Conservation (phyloP, 306 rosid species). For the Macrotyloma uniflorum region DNA sequence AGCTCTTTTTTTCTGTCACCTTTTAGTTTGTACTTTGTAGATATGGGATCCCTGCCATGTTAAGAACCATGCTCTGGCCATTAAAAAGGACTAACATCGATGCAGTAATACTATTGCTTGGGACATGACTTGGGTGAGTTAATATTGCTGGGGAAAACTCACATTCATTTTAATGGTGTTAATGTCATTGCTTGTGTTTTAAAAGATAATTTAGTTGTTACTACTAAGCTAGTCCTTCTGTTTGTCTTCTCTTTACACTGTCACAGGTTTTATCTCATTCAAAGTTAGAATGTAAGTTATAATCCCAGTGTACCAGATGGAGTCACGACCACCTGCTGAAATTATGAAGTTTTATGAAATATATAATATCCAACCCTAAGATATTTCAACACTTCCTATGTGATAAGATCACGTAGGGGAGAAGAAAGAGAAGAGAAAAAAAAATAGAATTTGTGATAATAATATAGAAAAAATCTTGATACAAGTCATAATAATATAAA, state of each 20-base stretch:
- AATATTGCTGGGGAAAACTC: too few relatives aligned
- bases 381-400: too few relatives aligned
- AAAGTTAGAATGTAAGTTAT: slow-evolving; percentile 88
- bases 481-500: too few relatives aligned
- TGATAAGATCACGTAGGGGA: too few relatives aligned
- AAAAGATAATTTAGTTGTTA: slow-evolving; percentile 79
- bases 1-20: background rate
- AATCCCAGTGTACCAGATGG: slow-evolving; percentile 97
- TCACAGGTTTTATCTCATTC: slow-evolving; percentile 28
- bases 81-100: background rate
- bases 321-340: slow-evolving; percentile 81
- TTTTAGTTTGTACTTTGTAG: too few relatives aligned
- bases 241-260: slow-evolving; percentile 7
- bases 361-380: too few relatives aligned
- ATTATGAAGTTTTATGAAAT: slow-evolving; percentile 88
- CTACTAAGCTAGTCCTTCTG: slow-evolving; percentile 49
- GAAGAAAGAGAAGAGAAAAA: too few relatives aligned
- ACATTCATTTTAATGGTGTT: slow-evolving; percentile 74
- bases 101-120: background rate
- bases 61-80: background rate
- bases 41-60: background rate
- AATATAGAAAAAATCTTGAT: too few relatives aligned
- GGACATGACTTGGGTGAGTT: too few relatives aligned
- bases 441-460: too few relatives aligned
- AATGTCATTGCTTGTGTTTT: slow-evolving; percentile 68